Evolutionary conservation across 2,329 filamentous ascomycete genomes (phyloP).

Genomic region (Endothia cerciana): DNA sequence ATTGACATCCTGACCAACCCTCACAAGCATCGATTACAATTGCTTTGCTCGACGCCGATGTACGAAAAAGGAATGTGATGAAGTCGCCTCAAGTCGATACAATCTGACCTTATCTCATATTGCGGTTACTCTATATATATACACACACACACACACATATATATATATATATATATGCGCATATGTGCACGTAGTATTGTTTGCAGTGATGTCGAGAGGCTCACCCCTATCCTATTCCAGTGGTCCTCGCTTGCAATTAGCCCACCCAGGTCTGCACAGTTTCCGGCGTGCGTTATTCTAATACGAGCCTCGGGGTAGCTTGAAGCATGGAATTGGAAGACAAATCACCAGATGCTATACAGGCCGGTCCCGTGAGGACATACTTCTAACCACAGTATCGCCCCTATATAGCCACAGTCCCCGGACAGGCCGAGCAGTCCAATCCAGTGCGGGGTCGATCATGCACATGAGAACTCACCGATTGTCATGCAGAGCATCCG

Average conservation of each 20-base stretch:
- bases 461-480: not conserved
- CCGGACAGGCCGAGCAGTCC: not conserved
- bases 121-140: no score
- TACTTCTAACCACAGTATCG: no score
- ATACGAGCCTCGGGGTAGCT: not conserved
- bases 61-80: no score
- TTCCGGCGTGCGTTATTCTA: no score
- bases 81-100: no score
- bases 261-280: not conserved
- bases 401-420: not conserved
- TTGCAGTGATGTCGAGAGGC: no score
- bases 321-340: not conserved
- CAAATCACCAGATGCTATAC: not conserved
- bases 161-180: no score
- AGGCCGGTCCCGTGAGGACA: not conserved
- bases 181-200: no score
- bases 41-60: no score
- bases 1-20: not conserved
- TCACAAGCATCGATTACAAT: no score
- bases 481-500: not conserved
- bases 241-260: not conserved
- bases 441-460: not conserved
- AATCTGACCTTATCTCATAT: no score
- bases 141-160: no score
- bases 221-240: not conserved